Conservation (phyloP, 805 yeast species). For the Zygoascus flipseniorum region DNA sequence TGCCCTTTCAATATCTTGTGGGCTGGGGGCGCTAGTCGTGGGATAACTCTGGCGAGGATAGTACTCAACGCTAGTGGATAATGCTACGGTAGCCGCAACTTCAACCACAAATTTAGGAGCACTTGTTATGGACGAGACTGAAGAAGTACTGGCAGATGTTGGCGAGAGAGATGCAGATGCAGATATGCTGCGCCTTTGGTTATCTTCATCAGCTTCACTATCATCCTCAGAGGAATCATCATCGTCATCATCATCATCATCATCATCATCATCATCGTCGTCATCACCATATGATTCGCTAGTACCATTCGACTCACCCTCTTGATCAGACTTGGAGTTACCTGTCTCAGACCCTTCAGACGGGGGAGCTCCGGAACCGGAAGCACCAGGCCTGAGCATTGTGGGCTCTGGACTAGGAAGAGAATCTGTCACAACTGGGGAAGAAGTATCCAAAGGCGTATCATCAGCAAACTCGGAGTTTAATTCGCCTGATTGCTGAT, state of each 20-base stretch:
- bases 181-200: background rate
- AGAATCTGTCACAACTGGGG: background rate
- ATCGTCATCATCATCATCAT: background rate
- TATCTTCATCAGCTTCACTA: slow-evolving; percentile 1
- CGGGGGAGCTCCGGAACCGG: background rate
- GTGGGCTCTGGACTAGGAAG: background rate
- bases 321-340: too few relatives aligned
- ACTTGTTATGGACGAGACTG: background rate
- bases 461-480: background rate
- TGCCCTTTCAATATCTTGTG: background rate
- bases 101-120: background rate
- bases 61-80: background rate
- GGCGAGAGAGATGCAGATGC: background rate
- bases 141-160: background rate
- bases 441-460: background rate
- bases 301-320: background rate
- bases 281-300: background rate
- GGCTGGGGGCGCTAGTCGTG: background rate
- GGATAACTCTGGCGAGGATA: background rate
- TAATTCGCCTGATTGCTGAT: background rate
- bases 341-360: background rate
- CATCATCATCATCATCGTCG: background rate
- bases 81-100: background rate
- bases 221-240: background rate
- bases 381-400: background rate